Base-by-base conservation (phyloP, 257 asterid genomes). In the Nicotiana benthamiana region DNA sequence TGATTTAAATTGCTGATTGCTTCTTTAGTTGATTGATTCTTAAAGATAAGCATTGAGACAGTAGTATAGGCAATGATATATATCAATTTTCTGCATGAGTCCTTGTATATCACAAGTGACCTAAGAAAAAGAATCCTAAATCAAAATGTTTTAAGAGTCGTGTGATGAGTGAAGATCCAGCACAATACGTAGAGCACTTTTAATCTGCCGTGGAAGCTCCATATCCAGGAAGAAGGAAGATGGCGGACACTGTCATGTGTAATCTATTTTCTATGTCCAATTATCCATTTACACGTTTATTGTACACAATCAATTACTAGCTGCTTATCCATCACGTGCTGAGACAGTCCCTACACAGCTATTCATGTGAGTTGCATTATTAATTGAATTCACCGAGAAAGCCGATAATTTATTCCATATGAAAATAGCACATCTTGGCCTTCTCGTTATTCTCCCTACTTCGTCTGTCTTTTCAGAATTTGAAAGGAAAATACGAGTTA, bases 351-450 rank as follows among this genome's bases (percentile, higher is more conserved):
- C 60, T 9, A 24, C 62, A 74, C 43, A 48, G 40, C 79, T 46
- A 74, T 74, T 74, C 79, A 74, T 74, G 62, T 74, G 79, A 74
- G 77, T 48, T 24, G 60, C 78, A 46, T 46, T 46, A 72, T 72
- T 72, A 43, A 24, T 72, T 72, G 61, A 18, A 18, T 9, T n/a
- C 62, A 56, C 62, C 62, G 26, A 56, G 40, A 24, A 30, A 72
- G 48, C 78, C 34, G 40, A 46, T 70, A 12, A 68, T 30, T 26
- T 5, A 3, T 70, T 22, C 57, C 77, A 70, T 72, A 72, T 72
- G 26, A 12, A 22, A 46, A 24, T 48, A 72, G 24, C 76, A 48
- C 54, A 51, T 51, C 20, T 0, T 9, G 3, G 27, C 48, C 48
- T 51, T 51, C 18, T 51, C 56, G 56, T 15, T 30, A 30, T 30